A percentile compares a stretch with the other conserved stretches of the same genome.
Conservation (phyloP, 75 land plant genomes). For the Sequoia sempervirens region DNA sequence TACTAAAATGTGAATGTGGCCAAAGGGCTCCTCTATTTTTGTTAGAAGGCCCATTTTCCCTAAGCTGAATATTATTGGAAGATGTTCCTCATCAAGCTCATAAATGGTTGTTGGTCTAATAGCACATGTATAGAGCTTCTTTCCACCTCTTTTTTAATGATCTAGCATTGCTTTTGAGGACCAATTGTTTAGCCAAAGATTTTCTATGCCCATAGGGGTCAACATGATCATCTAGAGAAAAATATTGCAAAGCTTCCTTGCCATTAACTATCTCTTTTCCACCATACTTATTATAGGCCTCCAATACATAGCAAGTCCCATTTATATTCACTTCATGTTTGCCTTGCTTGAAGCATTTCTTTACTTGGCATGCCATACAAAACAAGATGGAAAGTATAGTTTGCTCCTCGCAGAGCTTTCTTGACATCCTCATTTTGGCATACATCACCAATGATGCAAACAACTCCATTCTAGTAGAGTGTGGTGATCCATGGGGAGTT, state of each 20-base stretch:
- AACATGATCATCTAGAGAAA: conserved; percentile 71
- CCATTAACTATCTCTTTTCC: conserved; percentile 82
- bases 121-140: conserved; percentile 82
- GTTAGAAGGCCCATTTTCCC: conserved; percentile 60
- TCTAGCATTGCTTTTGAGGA: conserved; percentile 76
- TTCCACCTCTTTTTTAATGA: conserved; percentile 46
- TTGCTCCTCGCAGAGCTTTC: conserved; percentile 58
- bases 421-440: conserved; percentile 52
- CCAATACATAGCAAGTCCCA: conserved; percentile 80
- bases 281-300: conserved; percentile 67
- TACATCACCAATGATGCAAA: conserved; percentile 44
- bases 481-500: too few species aligned
- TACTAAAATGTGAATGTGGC: too few species aligned
- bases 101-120: conserved; percentile 91
- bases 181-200: conserved; percentile 86
- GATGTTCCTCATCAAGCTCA: conserved; percentile 89
- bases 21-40: conserved; percentile 41
- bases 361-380: conserved; percentile 89
- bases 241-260: conserved; percentile 69
- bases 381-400: conserved; percentile 94
- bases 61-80: conserved; percentile 69
- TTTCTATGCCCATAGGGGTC: conserved; percentile 90
- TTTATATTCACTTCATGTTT: conserved; percentile 74
- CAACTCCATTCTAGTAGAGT: too few species aligned
- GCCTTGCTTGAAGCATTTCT: conserved; percentile 81